Percentiles rank a stretch among this genome's conserved stretches.
phyloP scores from a whole-genome alignment of 305 asterid genomes.

The Fraxinus paxiana region DNA sequence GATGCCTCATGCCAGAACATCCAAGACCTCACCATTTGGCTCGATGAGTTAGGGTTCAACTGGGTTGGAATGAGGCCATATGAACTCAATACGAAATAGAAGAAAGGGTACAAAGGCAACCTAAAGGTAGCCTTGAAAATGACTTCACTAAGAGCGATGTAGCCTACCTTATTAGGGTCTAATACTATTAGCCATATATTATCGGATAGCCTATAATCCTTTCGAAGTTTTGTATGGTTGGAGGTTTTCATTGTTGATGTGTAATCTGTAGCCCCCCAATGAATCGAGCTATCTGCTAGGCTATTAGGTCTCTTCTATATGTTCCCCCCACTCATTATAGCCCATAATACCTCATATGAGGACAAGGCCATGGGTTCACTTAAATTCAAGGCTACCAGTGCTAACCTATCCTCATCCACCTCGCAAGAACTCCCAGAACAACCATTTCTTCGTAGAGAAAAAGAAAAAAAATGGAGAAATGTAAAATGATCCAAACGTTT shows the following conservation, averaged over 20 bases:
- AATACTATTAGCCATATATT: background rate
- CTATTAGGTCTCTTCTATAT: background rate
- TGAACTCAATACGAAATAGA: background rate
- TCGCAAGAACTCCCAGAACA: no score
- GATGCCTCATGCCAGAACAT: background rate
- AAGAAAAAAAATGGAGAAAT: background rate
- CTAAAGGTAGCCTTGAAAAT: background rate
- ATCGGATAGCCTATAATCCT: background rate
- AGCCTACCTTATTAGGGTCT: background rate
- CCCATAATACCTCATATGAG: background rate
- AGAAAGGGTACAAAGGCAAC: background rate
- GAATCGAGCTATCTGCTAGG: background rate
- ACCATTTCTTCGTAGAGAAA: background rate
- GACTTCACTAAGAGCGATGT: background rate
- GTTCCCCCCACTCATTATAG: background rate
- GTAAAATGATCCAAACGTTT: background rate
- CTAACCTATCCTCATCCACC: background rate
- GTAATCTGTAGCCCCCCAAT: background rate
- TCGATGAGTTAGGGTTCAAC: background rate
- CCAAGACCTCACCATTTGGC: background rate
- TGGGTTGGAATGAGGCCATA: background rate
- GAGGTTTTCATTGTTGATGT: background rate
- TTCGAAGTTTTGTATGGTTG: background rate
- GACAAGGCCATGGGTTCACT: background rate
- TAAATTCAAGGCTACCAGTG: background rate